A percentile compares a stretch with the other conserved stretches of the same genome.
phyloP scores from a whole-genome alignment of 2,329 filamentous ascomycete species.

The Sclerotinia sclerotiorum region DNA sequence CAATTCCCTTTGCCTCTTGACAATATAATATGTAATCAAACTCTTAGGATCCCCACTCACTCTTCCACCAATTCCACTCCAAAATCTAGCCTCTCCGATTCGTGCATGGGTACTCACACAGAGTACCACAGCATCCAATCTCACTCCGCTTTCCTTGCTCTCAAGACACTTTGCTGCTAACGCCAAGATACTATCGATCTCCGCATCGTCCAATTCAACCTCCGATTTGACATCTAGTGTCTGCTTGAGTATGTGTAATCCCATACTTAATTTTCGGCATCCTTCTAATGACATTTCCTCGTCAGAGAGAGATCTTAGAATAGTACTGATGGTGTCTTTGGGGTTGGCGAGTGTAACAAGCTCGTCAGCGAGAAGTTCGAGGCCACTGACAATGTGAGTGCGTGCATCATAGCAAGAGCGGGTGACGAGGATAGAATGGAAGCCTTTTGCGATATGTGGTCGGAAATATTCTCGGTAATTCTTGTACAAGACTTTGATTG shows the following conservation, averaged over 20 bases:
- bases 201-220: slow-evolving; percentile 51
- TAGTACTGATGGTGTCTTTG: slow-evolving; percentile 57
- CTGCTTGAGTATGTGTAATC: slow-evolving; percentile 61
- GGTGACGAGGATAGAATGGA: slow-evolving; percentile 65
- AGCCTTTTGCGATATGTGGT: slow-evolving; percentile 64
- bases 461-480: slow-evolving; percentile 65
- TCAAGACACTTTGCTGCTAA: slow-evolving; percentile 59
- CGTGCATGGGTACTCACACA: slow-evolving; percentile 68
- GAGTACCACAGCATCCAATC: slow-evolving; percentile 77
- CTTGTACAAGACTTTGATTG: slow-evolving; percentile 70
- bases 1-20: slow-evolving; percentile 64
- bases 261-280: slow-evolving; percentile 59
- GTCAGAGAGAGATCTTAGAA: slow-evolving; percentile 50
- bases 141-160: slow-evolving; percentile 60
- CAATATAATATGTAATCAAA: slow-evolving; percentile 78
- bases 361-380: slow-evolving; percentile 72
- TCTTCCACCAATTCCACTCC: slow-evolving; percentile 59
- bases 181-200: slow-evolving; percentile 52
- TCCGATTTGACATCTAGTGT: slow-evolving; percentile 49
- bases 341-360: slow-evolving; percentile 66
- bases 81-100: slow-evolving; percentile 63
- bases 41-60: slow-evolving; percentile 73
- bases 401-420: slow-evolving; percentile 66
- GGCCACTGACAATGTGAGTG: slow-evolving; percentile 70
- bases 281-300: slow-evolving; percentile 48